phyloP scores from a whole-genome alignment of 1,139 yeast species.

The Pichia sp. region DNA sequence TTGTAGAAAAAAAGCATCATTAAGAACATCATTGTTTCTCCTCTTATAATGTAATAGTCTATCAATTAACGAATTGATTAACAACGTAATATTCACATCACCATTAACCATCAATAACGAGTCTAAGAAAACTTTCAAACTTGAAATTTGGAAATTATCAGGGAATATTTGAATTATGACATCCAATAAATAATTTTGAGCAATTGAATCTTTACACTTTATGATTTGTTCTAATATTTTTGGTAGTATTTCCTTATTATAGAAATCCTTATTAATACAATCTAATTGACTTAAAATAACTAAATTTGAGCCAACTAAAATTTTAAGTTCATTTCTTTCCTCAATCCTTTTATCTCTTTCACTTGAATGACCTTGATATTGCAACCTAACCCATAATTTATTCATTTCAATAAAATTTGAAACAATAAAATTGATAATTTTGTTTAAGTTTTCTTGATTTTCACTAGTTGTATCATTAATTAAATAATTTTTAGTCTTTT shows the following conservation, averaged over 20 bases:
- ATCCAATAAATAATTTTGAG: slow-evolving; percentile 86
- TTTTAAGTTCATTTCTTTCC: slow-evolving; percentile 85
- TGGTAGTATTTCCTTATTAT: slow-evolving; percentile 64
- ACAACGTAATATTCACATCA: slow-evolving; percentile 56
- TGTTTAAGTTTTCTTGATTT: slow-evolving; percentile 13
- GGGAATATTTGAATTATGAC: slow-evolving; percentile 93
- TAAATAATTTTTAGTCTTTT: slow-evolving; percentile 62
- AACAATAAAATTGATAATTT: slow-evolving; percentile 57
- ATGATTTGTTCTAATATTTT: slow-evolving; percentile 81
- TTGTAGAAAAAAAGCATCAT: slow-evolving; percentile 38
- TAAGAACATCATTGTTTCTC: slow-evolving; percentile 21
- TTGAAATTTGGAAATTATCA: slow-evolving; percentile 77
- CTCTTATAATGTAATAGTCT: slow-evolving; percentile 53
- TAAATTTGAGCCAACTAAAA: slow-evolving; percentile 85
- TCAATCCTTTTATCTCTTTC: slow-evolving; percentile 68
- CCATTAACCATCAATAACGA: slow-evolving; percentile 56
- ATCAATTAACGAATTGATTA: slow-evolving; percentile 64
- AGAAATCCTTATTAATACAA: slow-evolving; percentile 59
- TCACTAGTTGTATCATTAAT: slow-evolving; percentile 23
- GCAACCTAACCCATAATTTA: slow-evolving; percentile 92
- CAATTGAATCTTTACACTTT: slow-evolving; percentile 85
- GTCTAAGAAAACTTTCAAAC: slow-evolving; percentile 60
- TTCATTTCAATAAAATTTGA: slow-evolving; percentile 95
- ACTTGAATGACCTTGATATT: slow-evolving; percentile 89
- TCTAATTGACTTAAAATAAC: slow-evolving; percentile 85